Evolutionary conservation across 306 rosid species (phyloP), one percentile per base, ranked within the genome.

Genomic region (Gynostemma pentaphyllum): DNA sequence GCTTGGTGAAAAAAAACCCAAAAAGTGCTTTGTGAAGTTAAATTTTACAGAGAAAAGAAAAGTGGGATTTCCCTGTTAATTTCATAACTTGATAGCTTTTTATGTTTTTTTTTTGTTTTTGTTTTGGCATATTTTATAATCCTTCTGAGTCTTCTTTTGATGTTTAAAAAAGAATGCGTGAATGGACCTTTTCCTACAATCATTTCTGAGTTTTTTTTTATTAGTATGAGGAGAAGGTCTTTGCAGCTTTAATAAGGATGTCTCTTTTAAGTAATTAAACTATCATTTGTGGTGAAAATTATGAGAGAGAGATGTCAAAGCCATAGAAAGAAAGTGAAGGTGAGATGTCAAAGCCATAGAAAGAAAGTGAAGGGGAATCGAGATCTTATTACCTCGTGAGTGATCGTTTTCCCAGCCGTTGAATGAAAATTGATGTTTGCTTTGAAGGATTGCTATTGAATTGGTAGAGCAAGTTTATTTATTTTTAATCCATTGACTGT

Each of bases 51-150:
- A n/a, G n/a, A n/a, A n/a, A n/a, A n/a, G n/a, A n/a, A 32, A 32
- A 2, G 37, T 32, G 3, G 5, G 7, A 32, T 32, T 2, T 3
- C 7, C 5, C 48, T 19, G 49, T 40, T 61, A 23, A 40, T 37
- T 61, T 22, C 21, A 6, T 12, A 14, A 26, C 37, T 16, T 7
- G 66, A 40, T 61, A 37, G 21, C 66, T 19, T 40, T 61, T 61
- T 21, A n/a, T 32, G 46, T 23, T 15, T 39, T 7, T 23, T 37
- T n/a, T n/a, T n/a, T n/a, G n/a, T n/a, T n/a, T n/a, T n/a, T n/a
- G n/a, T n/a, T n/a, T n/a, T n/a, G n/a, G n/a, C 21, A 13, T 13
- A 61, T 61, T 61, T 61, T 61, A 39, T 40, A 40, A 37, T 61
- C 49, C 27, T 21, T 40, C 22, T 40, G 47, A 23, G 66, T 40